Percentiles rank a stretch among this genome's conserved stretches.
These are phyloP conservation scores for Chlorencoelia australis DNA, from an alignment of 2,329 filamentous ascomycete genomes.

Conservation along the genomic window DNA sequence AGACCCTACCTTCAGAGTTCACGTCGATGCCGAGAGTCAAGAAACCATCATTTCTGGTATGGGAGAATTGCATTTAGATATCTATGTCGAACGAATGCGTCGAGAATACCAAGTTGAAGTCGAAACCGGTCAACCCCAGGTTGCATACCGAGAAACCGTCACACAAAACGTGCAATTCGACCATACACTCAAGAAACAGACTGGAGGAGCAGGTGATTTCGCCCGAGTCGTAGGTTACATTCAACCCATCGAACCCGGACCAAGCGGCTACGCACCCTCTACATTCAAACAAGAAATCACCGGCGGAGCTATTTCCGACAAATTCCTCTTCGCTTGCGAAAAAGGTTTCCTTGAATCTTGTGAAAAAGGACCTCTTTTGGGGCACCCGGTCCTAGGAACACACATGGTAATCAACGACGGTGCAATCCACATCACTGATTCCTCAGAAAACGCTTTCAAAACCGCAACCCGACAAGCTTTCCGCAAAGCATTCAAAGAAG, in stretches of 20 bases:
- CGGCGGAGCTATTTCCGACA: conserved; percentile 87
- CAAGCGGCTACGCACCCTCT: conserved; percentile 53
- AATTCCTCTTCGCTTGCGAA: conserved; percentile 86
- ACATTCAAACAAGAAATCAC: conserved; percentile 78
- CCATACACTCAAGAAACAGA: conserved; percentile 90
- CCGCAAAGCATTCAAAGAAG: conserved; percentile 80
- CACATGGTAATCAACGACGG: conserved; percentile 93
- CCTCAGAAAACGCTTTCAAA: conserved; percentile 92
- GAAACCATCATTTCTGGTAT: conserved; percentile 98
- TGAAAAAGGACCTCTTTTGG: conserved; percentile 79
- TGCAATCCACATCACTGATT: conserved; percentile 95
- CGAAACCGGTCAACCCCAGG: conserved; percentile 89
- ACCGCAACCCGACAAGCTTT: conserved; percentile 93
- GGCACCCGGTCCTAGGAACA: conserved; percentile 83
- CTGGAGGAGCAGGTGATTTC: conserved; percentile 89
- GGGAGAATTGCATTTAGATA: conserved; percentile 93
- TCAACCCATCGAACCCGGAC: conserved; percentile 57
- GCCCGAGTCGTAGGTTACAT: conserved; percentile 87
- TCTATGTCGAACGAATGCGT: conserved; percentile 94
- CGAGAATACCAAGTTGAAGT: conserved; percentile 96
- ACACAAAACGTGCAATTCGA: conserved; percentile 74
- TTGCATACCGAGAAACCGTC: conserved; percentile 94
- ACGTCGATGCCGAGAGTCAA: conserved; percentile 83
- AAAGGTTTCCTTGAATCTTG: conserved; percentile 86
- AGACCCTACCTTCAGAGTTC: conserved; percentile 93